A percentile compares a stretch with the other conserved stretches of the same genome.
These are phyloP conservation scores for Phlebopus sp. DNA, from an alignment of 1,284 basidiomycete genomes.

Conservation along the genomic window DNA sequence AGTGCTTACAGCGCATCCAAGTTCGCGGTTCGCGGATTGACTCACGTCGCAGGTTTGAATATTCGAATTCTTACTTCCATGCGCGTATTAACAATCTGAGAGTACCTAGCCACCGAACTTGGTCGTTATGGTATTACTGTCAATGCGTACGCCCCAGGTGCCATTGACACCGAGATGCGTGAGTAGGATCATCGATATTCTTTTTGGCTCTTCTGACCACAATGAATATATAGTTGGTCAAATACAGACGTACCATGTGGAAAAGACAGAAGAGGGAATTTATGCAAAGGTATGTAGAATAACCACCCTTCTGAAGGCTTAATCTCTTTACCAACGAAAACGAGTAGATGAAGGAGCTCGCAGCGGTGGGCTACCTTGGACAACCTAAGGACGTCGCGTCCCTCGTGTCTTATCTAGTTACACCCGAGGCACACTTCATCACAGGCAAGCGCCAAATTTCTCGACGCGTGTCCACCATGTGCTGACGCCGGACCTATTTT, in stretches of 20 bases:
- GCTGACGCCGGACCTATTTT: not conserved
- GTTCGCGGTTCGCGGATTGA: conserved; percentile 35
- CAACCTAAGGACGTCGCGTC: conserved; percentile 33
- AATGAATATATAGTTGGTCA: conserved; percentile 12
- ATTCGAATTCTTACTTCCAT: not conserved
- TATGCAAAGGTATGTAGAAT: conserved; percentile 11
- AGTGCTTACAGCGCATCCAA: conserved; percentile 30
- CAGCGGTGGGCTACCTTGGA: conserved; percentile 27
- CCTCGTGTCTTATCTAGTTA: conserved; percentile 37
- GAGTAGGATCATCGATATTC: conserved; percentile 1
- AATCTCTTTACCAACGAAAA: conserved; percentile 7
- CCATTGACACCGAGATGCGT: conserved; percentile 36
- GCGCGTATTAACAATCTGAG: conserved; percentile 4
- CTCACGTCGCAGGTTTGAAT: conserved; percentile 25
- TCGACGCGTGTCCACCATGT: not conserved
- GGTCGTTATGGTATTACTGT: conserved; percentile 44
- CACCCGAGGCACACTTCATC: conserved; percentile 34
- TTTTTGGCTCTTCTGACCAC: not conserved
- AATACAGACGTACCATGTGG: conserved; percentile 17
- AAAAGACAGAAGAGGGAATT: conserved; percentile 16
- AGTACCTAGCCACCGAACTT: conserved; percentile 36
- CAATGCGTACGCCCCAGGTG: conserved; percentile 51
- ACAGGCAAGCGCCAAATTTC: conserved; percentile 29
- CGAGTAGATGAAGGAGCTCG: conserved; percentile 10
- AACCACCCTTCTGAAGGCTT: not conserved